Percentiles rank a stretch among this genome's conserved stretches.
Evolutionary conservation across 441 rosid species (phyloP).

Genomic region (Isatis lusitanica): DNA sequence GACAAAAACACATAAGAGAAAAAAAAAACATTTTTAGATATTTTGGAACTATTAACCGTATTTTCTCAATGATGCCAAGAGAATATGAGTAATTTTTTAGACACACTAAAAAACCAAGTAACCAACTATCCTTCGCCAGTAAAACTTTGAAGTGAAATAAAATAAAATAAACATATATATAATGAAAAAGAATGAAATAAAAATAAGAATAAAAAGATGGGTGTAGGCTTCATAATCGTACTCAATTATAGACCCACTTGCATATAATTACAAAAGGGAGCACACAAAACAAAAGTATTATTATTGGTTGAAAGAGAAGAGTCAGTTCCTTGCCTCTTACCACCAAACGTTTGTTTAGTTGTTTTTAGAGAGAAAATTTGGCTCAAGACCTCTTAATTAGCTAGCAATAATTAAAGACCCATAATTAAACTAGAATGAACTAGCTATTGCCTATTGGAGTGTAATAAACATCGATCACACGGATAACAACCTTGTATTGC

Average conservation of each 20-base stretch:
- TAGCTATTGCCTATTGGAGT: neutral
- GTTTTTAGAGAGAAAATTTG: neutral
- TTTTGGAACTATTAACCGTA: neutral
- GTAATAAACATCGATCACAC: neutral
- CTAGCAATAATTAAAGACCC: neutral
- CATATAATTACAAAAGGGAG: constrained; percentile 50
- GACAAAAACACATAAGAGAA: neutral
- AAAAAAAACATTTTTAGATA: neutral
- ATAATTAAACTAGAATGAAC: neutral
- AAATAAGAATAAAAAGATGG: neutral
- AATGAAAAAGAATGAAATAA: neutral
- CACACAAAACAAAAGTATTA: constrained; percentile 28
- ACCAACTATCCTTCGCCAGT: neutral
- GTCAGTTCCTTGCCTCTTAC: constrained; percentile 11
- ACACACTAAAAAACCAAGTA: constrained; percentile 11
- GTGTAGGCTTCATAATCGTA: constrained; percentile 22
- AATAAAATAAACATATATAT: neutral
- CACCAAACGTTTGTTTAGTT: constrained; percentile 19
- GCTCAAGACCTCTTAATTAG: neutral
- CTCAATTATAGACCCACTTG: constrained; percentile 60
- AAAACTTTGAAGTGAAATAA: neutral
- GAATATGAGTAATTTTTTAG: constrained; percentile 21
- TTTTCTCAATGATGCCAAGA: constrained; percentile 12
- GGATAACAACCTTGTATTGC: neutral
- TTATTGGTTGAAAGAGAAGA: constrained; percentile 30